phyloP scores from a whole-genome alignment of 108 stramenopile species.

The Mediolabrus comicus region DNA sequence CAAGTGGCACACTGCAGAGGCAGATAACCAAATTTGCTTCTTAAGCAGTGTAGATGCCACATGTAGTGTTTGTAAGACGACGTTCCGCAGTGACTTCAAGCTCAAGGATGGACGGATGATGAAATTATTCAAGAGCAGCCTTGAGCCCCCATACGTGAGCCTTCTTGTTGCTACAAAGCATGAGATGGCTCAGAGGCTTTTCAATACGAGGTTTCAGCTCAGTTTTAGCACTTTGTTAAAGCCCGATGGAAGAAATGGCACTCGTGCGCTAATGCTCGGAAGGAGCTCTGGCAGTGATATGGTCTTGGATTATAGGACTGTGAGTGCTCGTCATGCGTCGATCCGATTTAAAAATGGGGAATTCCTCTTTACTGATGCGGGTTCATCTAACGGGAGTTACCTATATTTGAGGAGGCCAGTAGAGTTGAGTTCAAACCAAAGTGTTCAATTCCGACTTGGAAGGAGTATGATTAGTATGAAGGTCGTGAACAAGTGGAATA shows the following conservation, averaged over 20 bases:
- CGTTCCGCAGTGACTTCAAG: conserved; percentile 96
- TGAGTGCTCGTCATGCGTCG: conserved; percentile 86
- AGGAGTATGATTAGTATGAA: conserved; percentile 89
- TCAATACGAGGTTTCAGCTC: conserved; percentile 96
- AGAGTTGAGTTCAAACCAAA: conserved; percentile 75
- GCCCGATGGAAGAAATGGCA: conserved; percentile 86
- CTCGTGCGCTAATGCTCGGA: conserved; percentile 90
- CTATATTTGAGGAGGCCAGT: conserved; percentile 84
- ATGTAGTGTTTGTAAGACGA: conserved; percentile 94
- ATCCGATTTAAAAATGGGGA: conserved; percentile 91
- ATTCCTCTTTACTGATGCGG: conserved; percentile 88
- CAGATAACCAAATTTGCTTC: conserved; percentile 93
- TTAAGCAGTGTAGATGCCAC: conserved; percentile 93
- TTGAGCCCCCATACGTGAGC: conserved; percentile 95
- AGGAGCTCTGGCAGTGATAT: conserved; percentile 93
- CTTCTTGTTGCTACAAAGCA: conserved; percentile 95
- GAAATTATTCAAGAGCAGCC: conserved; percentile 89
- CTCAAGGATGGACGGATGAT: conserved; percentile 85
- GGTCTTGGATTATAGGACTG: conserved; percentile 95
- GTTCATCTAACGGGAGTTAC: conserved; percentile 88
- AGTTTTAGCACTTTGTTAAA: conserved; percentile 92
- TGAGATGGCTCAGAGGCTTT: conserved; percentile 93
- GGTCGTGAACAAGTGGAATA: conserved; percentile 88
- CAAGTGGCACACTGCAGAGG: conserved; percentile 92
- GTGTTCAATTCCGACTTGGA: conserved; percentile 84